phyloP scores from a whole-genome alignment of 768 basidiomycete species.

The Rhodotorula taiwanensis region DNA sequence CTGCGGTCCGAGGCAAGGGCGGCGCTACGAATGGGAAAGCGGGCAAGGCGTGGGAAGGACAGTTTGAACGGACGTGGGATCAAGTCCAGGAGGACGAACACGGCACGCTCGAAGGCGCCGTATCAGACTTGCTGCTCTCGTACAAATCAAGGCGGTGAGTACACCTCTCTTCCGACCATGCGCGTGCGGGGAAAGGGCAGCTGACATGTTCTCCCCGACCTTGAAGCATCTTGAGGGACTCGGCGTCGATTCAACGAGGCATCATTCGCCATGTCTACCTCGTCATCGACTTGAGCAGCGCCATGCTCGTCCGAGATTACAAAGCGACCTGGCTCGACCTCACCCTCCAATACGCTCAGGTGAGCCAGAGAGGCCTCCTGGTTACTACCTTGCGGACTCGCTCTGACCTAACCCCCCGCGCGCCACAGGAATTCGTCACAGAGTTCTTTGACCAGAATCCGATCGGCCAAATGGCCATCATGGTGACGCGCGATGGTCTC shows the following conservation, averaged over 20 bases:
- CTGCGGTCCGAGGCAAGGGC: not conserved
- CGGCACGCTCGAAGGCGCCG: conserved; percentile 81
- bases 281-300: conserved; percentile 78
- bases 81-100: conserved; percentile 91
- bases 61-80: conserved; percentile 92
- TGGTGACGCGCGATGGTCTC: conserved; percentile 83
- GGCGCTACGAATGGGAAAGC: conserved; percentile 30
- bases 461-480: conserved; percentile 88
- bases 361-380: not conserved
- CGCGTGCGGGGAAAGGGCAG: no score
- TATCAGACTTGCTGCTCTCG: conserved; percentile 80
- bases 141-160: conserved; percentile 71
- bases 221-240: conserved; percentile 66
- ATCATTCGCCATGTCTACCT: conserved; percentile 94
- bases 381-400: no score
- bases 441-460: conserved; percentile 99
- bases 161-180: not conserved
- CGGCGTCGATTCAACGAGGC: conserved; percentile 78
- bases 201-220: not conserved
- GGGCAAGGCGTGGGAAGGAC: conserved; percentile 87
- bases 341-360: conserved; percentile 67
- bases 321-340: conserved; percentile 88
- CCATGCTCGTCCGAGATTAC: conserved; percentile 95
- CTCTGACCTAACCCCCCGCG: not conserved
- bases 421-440: conserved; percentile 66